Percentiles rank a stretch among this genome's conserved stretches.
Conservation (phyloP, 257 asterid species). For the Solanum bukasovii region DNA sequence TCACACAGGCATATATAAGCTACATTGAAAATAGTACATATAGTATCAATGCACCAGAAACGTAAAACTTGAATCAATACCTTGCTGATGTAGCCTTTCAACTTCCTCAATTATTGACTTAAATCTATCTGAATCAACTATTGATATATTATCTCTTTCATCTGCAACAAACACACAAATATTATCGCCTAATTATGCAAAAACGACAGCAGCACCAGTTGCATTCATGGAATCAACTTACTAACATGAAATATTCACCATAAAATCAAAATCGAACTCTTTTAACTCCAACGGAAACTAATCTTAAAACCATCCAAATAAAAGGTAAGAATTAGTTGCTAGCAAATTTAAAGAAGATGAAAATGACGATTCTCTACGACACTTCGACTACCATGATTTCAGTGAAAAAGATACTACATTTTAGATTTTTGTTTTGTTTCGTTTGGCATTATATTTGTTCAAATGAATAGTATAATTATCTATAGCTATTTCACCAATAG, state of each 20-base stretch:
- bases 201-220: neutral
- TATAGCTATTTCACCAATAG: neutral
- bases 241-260: neutral
- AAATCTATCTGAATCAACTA: slow-evolving; percentile 55
- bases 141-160: slow-evolving; percentile 66
- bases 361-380: neutral
- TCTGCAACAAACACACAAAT: slow-evolving; percentile 35
- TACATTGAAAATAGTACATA: neutral
- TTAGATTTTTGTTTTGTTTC: neutral
- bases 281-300: neutral
- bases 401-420: neutral
- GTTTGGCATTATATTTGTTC: neutral
- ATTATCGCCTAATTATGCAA: neutral
- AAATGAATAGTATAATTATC: neutral
- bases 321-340: neutral
- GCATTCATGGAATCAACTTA: neutral
- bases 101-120: slow-evolving; percentile 64
- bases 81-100: slow-evolving; percentile 69
- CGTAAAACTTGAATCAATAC: slow-evolving; percentile 21
- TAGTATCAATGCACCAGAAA: neutral
- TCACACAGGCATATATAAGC: neutral
- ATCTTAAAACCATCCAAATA: neutral
- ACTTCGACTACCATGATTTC: neutral
- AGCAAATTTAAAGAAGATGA: neutral
- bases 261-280: neutral